Percentiles rank a stretch among this genome's conserved stretches.
Conservation (phyloP, 2,329 filamentous ascomycete species). For the Colletotrichum cordylinicola region DNA sequence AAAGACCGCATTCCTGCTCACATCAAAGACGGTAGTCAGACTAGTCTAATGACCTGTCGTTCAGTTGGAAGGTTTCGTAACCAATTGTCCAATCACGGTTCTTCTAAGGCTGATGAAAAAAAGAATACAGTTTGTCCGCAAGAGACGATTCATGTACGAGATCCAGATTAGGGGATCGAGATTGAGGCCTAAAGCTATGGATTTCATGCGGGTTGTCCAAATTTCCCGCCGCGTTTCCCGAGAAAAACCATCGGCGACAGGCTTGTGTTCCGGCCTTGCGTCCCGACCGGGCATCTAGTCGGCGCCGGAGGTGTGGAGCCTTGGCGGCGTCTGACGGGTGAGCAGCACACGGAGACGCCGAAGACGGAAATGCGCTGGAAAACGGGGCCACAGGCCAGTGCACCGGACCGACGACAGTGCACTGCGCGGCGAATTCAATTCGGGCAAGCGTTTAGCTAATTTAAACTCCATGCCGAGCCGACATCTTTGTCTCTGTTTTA, state of each 20-base stretch:
- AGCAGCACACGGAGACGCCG: not conserved
- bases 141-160: not conserved
- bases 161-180: not conserved
- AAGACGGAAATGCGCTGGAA: not conserved
- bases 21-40: not conserved
- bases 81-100: not conserved
- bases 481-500: not conserved
- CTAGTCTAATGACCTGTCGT: too few species aligned
- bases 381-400: not conserved
- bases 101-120: not conserved
- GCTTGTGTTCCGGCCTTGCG: too few species aligned
- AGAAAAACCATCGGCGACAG: not conserved
- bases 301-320: not conserved
- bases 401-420: not conserved
- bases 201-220: accelerated
- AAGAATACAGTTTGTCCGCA: not conserved
- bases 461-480: not conserved
- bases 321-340: not conserved
- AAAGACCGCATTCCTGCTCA: too few species aligned
- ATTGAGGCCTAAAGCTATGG: not conserved
- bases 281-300: not conserved
- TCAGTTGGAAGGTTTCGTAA: too few species aligned
- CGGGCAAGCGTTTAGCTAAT: not conserved
- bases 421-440: not conserved
- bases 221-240: accelerated